phyloP scores from a whole-genome alignment of 176 grass and related monocot species.

The Tuctoria greenei region DNA sequence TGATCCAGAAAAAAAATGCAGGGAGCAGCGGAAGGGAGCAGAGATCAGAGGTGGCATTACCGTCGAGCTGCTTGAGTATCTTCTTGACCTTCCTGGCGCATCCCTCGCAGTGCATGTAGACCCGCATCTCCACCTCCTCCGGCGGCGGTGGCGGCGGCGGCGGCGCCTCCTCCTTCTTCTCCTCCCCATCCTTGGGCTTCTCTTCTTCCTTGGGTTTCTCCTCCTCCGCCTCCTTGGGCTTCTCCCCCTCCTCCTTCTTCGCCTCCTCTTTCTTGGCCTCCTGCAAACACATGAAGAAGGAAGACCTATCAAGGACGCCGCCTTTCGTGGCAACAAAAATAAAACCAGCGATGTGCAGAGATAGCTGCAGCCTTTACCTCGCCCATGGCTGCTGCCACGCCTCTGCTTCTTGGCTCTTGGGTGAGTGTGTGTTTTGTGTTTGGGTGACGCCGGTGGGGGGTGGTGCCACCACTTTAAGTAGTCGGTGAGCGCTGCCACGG shows the following conservation, averaged over 20 bases:
- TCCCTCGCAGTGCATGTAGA: slow-evolving; percentile 99
- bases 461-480: slow-evolving; percentile 28
- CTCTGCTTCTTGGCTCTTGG: slow-evolving; percentile 9
- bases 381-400: slow-evolving; percentile 46
- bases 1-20: slow-evolving; percentile 14
- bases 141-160: slow-evolving; percentile 55
- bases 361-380: slow-evolving; percentile 43
- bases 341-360: neutral
- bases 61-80: slow-evolving; percentile 69
- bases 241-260: slow-evolving; percentile 28
- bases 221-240: slow-evolving; percentile 34
- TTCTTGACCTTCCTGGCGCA: slow-evolving; percentile 87
- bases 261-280: slow-evolving; percentile 46
- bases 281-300: slow-evolving; percentile 28
- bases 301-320: slow-evolving; percentile 22
- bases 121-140: slow-evolving; percentile 95
- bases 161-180: slow-evolving; percentile 28
- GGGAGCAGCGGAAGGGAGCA: neutral
- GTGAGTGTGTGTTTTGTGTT: neutral
- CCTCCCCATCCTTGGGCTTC: slow-evolving; percentile 46
- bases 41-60: slow-evolving; percentile 31
- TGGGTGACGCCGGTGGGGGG: slow-evolving; percentile 1
- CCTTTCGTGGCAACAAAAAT: neutral
- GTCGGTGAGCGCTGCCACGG: slow-evolving; percentile 15
- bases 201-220: slow-evolving; percentile 35